A percentile compares a stretch with the other conserved stretches of the same genome.
Evolutionary conservation across 345 rosid genomes (phyloP).

Genomic region (Draba incana): DNA sequence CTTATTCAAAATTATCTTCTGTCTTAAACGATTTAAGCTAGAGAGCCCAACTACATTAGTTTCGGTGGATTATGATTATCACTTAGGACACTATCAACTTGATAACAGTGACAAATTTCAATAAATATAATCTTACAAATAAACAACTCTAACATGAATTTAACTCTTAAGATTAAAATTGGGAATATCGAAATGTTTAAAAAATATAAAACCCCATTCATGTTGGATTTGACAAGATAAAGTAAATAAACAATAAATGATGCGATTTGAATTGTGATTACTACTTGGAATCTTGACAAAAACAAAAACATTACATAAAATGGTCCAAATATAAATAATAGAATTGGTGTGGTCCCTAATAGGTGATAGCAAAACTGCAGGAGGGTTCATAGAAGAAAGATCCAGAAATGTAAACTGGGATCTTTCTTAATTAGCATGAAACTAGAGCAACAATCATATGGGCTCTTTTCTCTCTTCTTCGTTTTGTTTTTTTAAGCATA

Average conservation of each 20-base stretch:
- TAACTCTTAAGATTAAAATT: neutral
- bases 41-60: too few species aligned
- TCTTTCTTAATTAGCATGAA: conserved; percentile 39
- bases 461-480: conserved; percentile 23
- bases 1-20: too few species aligned
- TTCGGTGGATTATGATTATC: too few species aligned
- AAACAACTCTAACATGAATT: neutral
- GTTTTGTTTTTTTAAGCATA: conserved; percentile 32
- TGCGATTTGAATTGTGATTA: conserved; percentile 22
- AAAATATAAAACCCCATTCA: neutral
- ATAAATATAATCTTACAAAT: neutral
- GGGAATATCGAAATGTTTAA: neutral
- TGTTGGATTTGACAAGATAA: conserved; percentile 16
- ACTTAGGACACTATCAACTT: too few species aligned
- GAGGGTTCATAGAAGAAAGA: conserved; percentile 22
- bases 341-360: conserved; percentile 36
- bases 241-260: conserved; percentile 8
- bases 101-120: neutral
- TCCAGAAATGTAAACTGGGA: conserved; percentile 39
- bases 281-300: conserved; percentile 22
- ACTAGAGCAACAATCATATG: conserved; percentile 24
- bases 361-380: conserved; percentile 33
- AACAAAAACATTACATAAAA: conserved; percentile 14
- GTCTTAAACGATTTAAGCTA: too few species aligned
- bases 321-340: conserved; percentile 19